Base-by-base conservation (phyloP, 495 filamentous ascomycete genomes). In the Xylaria intraflava region DNA sequence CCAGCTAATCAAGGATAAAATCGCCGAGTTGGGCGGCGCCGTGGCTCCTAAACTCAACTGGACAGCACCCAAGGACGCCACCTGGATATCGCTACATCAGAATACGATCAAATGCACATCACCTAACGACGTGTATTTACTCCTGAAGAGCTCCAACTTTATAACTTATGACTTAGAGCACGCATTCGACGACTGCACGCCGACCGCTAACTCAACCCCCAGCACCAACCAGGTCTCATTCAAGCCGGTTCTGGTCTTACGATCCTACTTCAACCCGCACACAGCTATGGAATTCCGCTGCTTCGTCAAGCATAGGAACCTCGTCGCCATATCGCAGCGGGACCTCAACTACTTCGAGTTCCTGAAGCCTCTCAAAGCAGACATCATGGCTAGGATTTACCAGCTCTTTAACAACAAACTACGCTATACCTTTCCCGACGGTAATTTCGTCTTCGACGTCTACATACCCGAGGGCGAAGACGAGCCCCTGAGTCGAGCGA, bases 1-100 rank as follows among this genome's bases (percentile, higher is more conserved):
- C 69, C 65, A 79, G 33, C 66, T 79, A 44, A 86, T 99, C 64
- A 86, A 84, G 68, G 66, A 75, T 14, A 85, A 82, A 4, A 96
- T 99, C 57, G 62, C 77, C 3, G 82, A 87, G 51, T 78, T 96
- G 0, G 89, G 87, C 29, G 92, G 93, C 53, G 82, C 81, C 29
- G 90, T 90, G 0, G 81, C 83, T 0, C 94, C 94, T 2, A 99
- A 99, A 63, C 75, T 99, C 22, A 96, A 97, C 75, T 99, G 93
- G 93, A 95, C 90, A 26, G 82, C 88, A 3, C 93, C 93, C 0
- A 96, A 96, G 67, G 93, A 99, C 65, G 94, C 93, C 8, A 88
- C 87, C n/a, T 96, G 89, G 83, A 97, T 98, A 71, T 81, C 80
- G 12, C 83, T 88, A 1, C 76, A 74, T 61, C 89, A 88, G 24